Evolutionary conservation across 1,284 basidiomycete species (phyloP), one percentile per base, ranked within the genome.

Genomic region (Kalmanozyma brasiliensis): DNA sequence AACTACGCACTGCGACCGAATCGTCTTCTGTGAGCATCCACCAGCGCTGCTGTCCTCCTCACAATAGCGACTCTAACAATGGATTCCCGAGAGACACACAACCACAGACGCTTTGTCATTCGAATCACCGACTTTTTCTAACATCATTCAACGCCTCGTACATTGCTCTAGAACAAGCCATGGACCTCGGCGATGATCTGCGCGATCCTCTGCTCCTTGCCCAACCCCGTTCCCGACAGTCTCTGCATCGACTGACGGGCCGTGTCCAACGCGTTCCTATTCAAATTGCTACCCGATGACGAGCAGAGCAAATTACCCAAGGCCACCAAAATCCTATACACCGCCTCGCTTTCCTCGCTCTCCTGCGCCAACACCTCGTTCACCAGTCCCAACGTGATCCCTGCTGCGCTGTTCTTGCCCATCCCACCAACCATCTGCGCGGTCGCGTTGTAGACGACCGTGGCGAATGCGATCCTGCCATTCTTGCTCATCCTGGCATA

Each of bases 301-400:
- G 52, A 52, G 34, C 60, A 63, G 8, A 63, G 19, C 53, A 40
- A 14, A 17, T 98, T 98, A 29, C 95, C 95, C 3, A 97, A 85
- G 0, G 90, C 94, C 14, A 96, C 90, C 8, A 92, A 83, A 1
- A 90, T 86, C 24, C 95, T 89, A 82, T 98, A 98, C 13, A 88
- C 86, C 2, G 90, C 88, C 79, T 98, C 95, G 19, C 88, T 85
- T 62, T 98, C 95, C 16, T 84, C 83, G 37, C 82, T 87, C 82
- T 94, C 66, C 23, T 57, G 36, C 8, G 13, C 51, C 44, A 74
- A 33, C 36, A 80, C 61, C 47, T 78, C 74, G 41, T 64, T 72
- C 16, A 79, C 38, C 40, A 77, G 24, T 5, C 69, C 69, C 19
- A 74, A 38, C 33, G 67, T 51, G 34, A 76, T 58, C 6, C 49